Evolutionary conservation across 192 early-diverging fungal genomes (phyloP), one percentile per base, ranked within the genome.

Genomic region (Backusella morwellensis): DNA sequence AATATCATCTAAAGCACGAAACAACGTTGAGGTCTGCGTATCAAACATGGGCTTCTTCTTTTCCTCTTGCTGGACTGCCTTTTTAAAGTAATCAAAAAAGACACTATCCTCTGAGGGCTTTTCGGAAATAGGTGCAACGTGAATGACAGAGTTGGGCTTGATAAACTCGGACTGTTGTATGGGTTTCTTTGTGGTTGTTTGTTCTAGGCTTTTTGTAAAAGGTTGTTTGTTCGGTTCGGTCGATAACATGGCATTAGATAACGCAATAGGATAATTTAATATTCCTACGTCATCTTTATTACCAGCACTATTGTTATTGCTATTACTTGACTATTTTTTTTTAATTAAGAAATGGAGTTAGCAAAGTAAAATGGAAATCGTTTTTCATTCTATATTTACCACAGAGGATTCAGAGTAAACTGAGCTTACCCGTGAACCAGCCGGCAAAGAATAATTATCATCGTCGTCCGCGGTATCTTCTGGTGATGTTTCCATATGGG

Each of bases 201-300:
- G 56, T 63, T 63, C 56, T 63, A 63, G 23, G 26, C 56, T 63
- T 26, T 63, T 63, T 63, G 26, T 63, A 63, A 63, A 63, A 63
- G 56, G 56, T 29, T 63, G 56, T 63, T 63, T 63, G 56, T 63
- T 63, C 56, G 56, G 56, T 15, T 63, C 56, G 56, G 56, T 29
- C 12, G 56, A 63, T 63, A 63, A 26, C 2, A 63, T 63, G 56
- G 56, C 56, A 63, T 63, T 63, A 9, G 56, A 63, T 63, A 63
- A 14, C 12, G 56, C 23, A 63, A 63, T 63, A 11, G 56, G 56
- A 29, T 63, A 63, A 26, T 63, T 63, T 63, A 63, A 63, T 14
- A 63, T 63, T 3, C 56, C 56, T 63, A 63, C 56, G 9, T 63
- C 56, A 63, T 63, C 23, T 63, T 29, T 63, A 44, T 44, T 44